phyloP scores from a whole-genome alignment of 768 basidiomycete species.

The Tulasnella sp. region DNA sequence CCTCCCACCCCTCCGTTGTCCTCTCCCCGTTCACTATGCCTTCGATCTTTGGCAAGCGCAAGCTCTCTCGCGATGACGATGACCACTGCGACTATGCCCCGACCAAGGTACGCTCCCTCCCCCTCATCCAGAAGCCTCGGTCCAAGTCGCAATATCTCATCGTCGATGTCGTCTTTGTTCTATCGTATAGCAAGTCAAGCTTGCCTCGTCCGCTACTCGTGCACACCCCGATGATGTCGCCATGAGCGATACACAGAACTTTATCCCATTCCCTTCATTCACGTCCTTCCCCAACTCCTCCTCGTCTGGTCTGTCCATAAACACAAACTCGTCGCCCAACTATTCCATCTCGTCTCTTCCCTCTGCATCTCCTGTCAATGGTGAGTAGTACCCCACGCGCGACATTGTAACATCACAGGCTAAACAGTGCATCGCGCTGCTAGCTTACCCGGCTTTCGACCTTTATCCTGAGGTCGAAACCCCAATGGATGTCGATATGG shows the following conservation, averaged over 20 bases:
- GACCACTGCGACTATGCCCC: conserved; percentile 13
- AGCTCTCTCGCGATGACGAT: conserved; percentile 48
- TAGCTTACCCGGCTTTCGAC: conserved; percentile 43
- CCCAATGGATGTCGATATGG: conserved; percentile 36
- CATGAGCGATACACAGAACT: conserved; percentile 47
- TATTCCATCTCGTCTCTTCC: conserved; percentile 11
- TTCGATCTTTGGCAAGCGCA: conserved; percentile 63
- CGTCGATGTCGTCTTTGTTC: conserved; percentile 19
- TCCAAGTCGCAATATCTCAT: conserved; percentile 20
- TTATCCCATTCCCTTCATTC: conserved; percentile 44
- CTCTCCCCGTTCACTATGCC: not conserved
- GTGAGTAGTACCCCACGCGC: not conserved
- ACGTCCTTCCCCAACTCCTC: conserved; percentile 50
- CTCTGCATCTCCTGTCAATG: not conserved
- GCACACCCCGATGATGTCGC: conserved; percentile 46
- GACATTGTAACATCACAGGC: not conserved
- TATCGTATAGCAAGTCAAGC: conserved; percentile 59
- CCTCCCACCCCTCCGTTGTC: not conserved
- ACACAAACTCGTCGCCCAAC: conserved; percentile 30
- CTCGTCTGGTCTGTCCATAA: conserved; percentile 44
- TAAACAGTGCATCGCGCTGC: conserved; percentile 1
- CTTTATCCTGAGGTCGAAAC: conserved; percentile 43
- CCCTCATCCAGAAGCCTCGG: conserved; percentile 11
- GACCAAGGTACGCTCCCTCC: conserved; percentile 11
- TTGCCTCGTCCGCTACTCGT: conserved; percentile 48